Conservation (phyloP, 805 yeast species). For the Kodamaea hsintzibuensis region DNA sequence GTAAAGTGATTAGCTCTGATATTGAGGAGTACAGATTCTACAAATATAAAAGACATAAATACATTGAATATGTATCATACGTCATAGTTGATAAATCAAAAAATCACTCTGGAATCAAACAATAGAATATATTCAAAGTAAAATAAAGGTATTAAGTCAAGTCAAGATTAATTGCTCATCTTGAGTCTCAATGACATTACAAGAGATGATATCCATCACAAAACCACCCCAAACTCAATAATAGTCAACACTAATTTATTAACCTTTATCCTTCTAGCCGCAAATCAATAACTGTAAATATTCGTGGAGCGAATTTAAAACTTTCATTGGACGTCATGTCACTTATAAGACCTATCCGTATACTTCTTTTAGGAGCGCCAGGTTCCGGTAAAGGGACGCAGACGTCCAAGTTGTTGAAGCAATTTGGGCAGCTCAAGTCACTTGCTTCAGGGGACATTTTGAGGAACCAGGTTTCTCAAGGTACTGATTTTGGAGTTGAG, state of each 20-base stretch:
- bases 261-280: not conserved
- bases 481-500: slow-evolving; percentile 53
- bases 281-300: not conserved
- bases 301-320: not conserved
- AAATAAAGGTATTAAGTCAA: too few relatives aligned
- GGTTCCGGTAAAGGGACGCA: slow-evolving; percentile 96
- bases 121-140: too few relatives aligned
- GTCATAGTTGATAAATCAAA: too few relatives aligned
- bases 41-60: too few relatives aligned
- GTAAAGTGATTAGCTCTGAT: too few relatives aligned
- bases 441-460: slow-evolving; percentile 85
- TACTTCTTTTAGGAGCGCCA: slow-evolving; percentile 86
- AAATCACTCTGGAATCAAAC: too few relatives aligned
- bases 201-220: not conserved
- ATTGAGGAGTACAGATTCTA: too few relatives aligned
- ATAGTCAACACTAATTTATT: too few relatives aligned
- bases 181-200: too few relatives aligned
- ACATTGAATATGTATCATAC: too few relatives aligned
- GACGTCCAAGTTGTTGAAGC: slow-evolving; percentile 61
- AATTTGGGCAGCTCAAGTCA: slow-evolving; percentile 48
- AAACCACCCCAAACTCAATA: not conserved
- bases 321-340: slow-evolving; percentile 1
- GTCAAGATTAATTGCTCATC: too few relatives aligned
- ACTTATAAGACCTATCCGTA: slow-evolving; percentile 50
- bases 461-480: slow-evolving; percentile 60